Evolutionary conservation across 305 asterid species (phyloP), one percentile per base, ranked within the genome.

Genomic region (Rubia peregrina): DNA sequence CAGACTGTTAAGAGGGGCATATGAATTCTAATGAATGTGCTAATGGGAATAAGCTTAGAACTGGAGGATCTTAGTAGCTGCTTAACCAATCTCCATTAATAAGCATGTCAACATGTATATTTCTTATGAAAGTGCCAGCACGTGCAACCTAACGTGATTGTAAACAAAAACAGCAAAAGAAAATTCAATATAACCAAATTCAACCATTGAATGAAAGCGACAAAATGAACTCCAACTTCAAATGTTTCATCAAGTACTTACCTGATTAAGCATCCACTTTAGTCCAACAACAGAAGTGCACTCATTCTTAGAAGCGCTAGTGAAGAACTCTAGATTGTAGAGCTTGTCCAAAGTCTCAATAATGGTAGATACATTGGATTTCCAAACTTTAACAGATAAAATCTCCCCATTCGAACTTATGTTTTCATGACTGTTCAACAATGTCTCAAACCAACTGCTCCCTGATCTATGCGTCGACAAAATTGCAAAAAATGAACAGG

Each of bases 261-360:
- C 98, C 89, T 91, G 96, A 77, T 91, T 91, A 73, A 91, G 90
- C 98, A 91, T 91, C 98, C 98, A 89, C 80, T 91, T 91, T 76
- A 87, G 84, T 68, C 98, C 98, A 79, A 91, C 85, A 14, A 96
- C 98, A 73, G 98, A 89, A n/a, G 98, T 89, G 79, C 98, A 91
- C 81, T 91, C 98, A 74, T 89, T 91, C 78, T 89, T 91, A 12
- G 98, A 85, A 68, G 98, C 96, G 68, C 98, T 91, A 4, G 93
- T 85, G 40, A 83, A 72, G 83, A 85, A 85, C 40, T 89, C 98
- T 17, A 91, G 81, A 79, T 88, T 84, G 81, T 89, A 91, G 70
- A 91, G 80, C 67, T 75, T 83, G 78, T 91, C 98, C 85, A 91
- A 76, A 38, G 94, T 88, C 17, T 82, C 90, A 16, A 82, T 78